These are phyloP conservation scores for Phytophthora chlamydospora DNA, from an alignment of 352 stramenopile species.

Conservation along the genomic window DNA sequence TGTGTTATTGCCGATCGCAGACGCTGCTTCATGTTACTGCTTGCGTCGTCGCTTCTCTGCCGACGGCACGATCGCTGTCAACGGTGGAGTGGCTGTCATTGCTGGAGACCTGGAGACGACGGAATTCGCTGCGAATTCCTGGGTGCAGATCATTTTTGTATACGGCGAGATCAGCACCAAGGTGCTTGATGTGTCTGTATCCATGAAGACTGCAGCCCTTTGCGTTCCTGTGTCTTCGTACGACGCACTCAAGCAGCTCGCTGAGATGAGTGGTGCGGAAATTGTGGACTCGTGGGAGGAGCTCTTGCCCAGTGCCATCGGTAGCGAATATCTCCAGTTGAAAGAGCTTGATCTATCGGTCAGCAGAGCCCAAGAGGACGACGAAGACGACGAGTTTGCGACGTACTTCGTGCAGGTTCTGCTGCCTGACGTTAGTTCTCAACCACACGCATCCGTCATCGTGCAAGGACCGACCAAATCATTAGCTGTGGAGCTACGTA, in stretches of 20 bases:
- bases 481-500: conserved; percentile 26
- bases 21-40: background rate
- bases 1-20: conserved; percentile 20
- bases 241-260: conserved; percentile 17
- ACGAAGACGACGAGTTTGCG: conserved; percentile 16
- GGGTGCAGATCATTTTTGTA: conserved; percentile 27
- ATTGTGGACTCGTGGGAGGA: conserved; percentile 35
- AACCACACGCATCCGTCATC: conserved; percentile 24
- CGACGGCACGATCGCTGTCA: background rate
- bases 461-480: conserved; percentile 29
- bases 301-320: conserved; percentile 26
- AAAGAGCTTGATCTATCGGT: conserved; percentile 17
- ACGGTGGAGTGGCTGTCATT: conserved; percentile 19
- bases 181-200: conserved; percentile 16
- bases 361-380: conserved; percentile 10
- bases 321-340: conserved; percentile 20
- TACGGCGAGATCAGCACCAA: conserved; percentile 19
- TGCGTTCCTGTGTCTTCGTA: conserved; percentile 33
- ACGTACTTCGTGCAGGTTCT: conserved; percentile 24
- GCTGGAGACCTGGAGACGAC: conserved; percentile 18
- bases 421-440: background rate
- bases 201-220: conserved; percentile 8
- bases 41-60: conserved; percentile 3
- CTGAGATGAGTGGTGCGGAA: conserved; percentile 36
- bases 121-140: conserved; percentile 1